Evolutionary conservation across 352 stramenopile species (phyloP).

Genomic region (Pilasporangium apinafurcum): DNA sequence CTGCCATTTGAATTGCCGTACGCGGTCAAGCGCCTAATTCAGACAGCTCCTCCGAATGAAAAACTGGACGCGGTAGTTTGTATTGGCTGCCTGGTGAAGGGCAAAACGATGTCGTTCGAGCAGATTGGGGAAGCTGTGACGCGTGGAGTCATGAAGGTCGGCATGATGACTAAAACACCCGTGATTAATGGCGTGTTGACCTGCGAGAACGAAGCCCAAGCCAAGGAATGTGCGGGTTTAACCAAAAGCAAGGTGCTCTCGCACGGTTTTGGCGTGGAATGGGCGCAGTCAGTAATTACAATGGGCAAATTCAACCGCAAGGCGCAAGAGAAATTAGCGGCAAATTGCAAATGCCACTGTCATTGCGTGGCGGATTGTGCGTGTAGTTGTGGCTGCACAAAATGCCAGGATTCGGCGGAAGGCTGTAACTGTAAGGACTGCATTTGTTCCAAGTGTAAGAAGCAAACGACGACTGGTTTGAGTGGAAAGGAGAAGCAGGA

Average conservation of each 20-base stretch:
- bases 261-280: slow-evolving; percentile 85
- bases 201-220: slow-evolving; percentile 7
- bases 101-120: slow-evolving; percentile 11
- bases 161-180: slow-evolving; percentile 14
- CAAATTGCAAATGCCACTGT: slow-evolving; percentile 6
- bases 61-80: slow-evolving; percentile 15
- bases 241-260: slow-evolving; percentile 1
- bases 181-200: slow-evolving; percentile 15
- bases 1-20: slow-evolving; percentile 31
- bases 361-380: too few relatives aligned
- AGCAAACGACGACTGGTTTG: too few relatives aligned
- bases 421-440: too few relatives aligned
- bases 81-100: slow-evolving; percentile 13
- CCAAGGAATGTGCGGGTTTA: slow-evolving; percentile 6
- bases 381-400: too few relatives aligned
- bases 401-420: too few relatives aligned
- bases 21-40: slow-evolving; percentile 15
- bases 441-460: too few relatives aligned
- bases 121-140: slow-evolving; percentile 15
- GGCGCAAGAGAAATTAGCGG: neutral
- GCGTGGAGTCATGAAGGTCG: slow-evolving; percentile 15
- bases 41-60: slow-evolving; percentile 1
- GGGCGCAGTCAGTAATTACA: slow-evolving; percentile 89
- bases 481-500: too few relatives aligned
- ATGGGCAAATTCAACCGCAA: slow-evolving; percentile 72